These are phyloP conservation scores for Choiromyces venosus DNA, from an alignment of 495 filamentous ascomycete genomes.

Conservation along the genomic window DNA sequence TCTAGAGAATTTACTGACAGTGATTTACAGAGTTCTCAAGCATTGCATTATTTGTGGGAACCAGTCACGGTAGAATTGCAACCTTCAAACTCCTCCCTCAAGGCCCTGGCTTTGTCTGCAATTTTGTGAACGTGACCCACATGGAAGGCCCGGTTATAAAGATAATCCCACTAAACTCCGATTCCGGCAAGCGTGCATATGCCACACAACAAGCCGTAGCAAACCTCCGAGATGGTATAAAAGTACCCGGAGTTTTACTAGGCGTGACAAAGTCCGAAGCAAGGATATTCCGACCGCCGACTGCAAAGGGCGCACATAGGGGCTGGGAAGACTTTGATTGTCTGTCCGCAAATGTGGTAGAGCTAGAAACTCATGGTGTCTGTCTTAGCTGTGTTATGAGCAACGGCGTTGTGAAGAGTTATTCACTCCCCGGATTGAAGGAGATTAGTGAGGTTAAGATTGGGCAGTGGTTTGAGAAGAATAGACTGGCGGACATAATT, in stretches of 20 bases:
- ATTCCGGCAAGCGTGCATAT: conserved; percentile 65
- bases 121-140: conserved; percentile 59
- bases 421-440: conserved; percentile 76
- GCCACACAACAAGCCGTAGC: conserved; percentile 69
- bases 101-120: conserved; percentile 64
- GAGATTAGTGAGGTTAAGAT: conserved; percentile 68
- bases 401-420: conserved; percentile 70
- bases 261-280: conserved; percentile 67
- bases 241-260: conserved; percentile 46
- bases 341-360: conserved; percentile 67
- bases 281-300: conserved; percentile 78
- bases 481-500: conserved; percentile 59
- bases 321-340: conserved; percentile 72
- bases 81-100: conserved; percentile 85
- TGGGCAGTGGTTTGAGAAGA: conserved; percentile 62
- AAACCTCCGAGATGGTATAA: conserved; percentile 60
- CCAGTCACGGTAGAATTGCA: conserved; percentile 69
- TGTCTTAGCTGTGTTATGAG: conserved; percentile 79
- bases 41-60: conserved; percentile 87
- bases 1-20: conserved; percentile 34
- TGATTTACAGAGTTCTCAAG: conserved; percentile 68
- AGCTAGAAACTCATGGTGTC: conserved; percentile 64
- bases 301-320: conserved; percentile 79
- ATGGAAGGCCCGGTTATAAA: conserved; percentile 68
- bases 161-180: conserved; percentile 70